Evolutionary conservation across 2,329 filamentous ascomycete genomes (phyloP), one percentile per base, ranked within the genome.

Genomic region (Calonectria hawksworthii): DNA sequence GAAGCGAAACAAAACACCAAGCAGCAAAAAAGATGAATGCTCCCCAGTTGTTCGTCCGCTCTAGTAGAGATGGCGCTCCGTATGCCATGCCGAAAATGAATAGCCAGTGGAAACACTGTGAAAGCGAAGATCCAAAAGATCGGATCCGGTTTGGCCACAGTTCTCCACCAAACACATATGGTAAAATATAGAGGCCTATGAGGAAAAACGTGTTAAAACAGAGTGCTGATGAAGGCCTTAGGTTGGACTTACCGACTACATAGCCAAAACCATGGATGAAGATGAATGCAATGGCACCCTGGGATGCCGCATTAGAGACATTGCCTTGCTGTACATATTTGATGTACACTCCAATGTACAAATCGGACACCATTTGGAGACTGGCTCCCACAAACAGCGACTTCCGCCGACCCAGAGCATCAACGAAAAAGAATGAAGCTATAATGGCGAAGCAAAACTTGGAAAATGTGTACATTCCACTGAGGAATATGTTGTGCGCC

Each of bases 241-340:
- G 4, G 11, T 52, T 16, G 10, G n/a, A 73, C 77, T 64, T 59
- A 78, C 81, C 81, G 14, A 82, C 82, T n/a, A 83, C 83, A 76
- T 87, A 89, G 9, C 86, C 87, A 61, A 89, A 87, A 0, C 82
- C 86, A 68, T 89, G 87, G 14, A 88, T 78, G 63, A 86, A 89
- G 32, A 89, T 83, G 2, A 85, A 83, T 0, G 86, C 86, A 30
- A 89, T 83, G 4, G 87, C 87, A 0, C 78, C 85, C 41, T 85
- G 79, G 0, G 83, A 83, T 11, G 86, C 82, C 3, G 52, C 26
- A 0, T 76, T 74, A 1, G 76, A 72, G 10, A 83, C 69, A 14
- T 83, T 78, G 0, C 79, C 80, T 1, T 76, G 34, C 71, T 84
- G 79, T 67, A 82, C 72, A 59, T 81, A 83, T 61, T 85, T 86